phyloP scores from a whole-genome alignment of 1,284 basidiomycete species.

The Macrocystidia cucumis region DNA sequence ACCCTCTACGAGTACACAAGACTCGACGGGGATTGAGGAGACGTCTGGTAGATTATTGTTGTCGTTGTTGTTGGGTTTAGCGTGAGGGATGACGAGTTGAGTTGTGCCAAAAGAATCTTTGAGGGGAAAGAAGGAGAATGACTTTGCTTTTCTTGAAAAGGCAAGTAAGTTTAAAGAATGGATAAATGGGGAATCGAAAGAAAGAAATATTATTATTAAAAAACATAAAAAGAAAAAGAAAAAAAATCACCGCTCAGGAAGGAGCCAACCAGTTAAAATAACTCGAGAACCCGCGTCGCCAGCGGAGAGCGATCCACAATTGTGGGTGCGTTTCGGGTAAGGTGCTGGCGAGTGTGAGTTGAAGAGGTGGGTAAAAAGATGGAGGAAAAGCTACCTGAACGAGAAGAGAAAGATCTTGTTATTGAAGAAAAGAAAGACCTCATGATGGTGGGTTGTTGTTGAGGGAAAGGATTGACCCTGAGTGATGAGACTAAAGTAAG shows the following conservation, averaged over 20 bases:
- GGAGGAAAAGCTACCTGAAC: conserved; percentile 1
- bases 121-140: conserved; percentile 73
- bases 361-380: conserved; percentile 7
- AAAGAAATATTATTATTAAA: too few relatives aligned
- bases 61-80: conserved; percentile 19
- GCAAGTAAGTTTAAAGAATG: conserved; percentile 22
- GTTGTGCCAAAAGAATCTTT: conserved; percentile 70
- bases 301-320: conserved; percentile 52
- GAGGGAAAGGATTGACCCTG: too few relatives aligned
- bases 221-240: too few relatives aligned
- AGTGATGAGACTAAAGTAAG: too few relatives aligned
- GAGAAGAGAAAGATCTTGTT: too few relatives aligned
- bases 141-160: conserved; percentile 57
- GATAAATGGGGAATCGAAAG: conserved; percentile 19
- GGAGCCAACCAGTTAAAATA: conserved; percentile 73
- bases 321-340: conserved; percentile 58
- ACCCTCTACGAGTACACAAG: conserved; percentile 69
- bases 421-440: too few relatives aligned
- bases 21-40: conserved; percentile 65
- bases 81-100: conserved; percentile 66
- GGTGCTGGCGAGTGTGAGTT: conserved; percentile 35
- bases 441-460: too few relatives aligned
- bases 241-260: conserved; percentile 57
- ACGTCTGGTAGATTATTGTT: conserved; percentile 36
- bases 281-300: conserved; percentile 51